Base-by-base conservation (phyloP, 345 rosid genomes). In the Lepidium aucheri region DNA sequence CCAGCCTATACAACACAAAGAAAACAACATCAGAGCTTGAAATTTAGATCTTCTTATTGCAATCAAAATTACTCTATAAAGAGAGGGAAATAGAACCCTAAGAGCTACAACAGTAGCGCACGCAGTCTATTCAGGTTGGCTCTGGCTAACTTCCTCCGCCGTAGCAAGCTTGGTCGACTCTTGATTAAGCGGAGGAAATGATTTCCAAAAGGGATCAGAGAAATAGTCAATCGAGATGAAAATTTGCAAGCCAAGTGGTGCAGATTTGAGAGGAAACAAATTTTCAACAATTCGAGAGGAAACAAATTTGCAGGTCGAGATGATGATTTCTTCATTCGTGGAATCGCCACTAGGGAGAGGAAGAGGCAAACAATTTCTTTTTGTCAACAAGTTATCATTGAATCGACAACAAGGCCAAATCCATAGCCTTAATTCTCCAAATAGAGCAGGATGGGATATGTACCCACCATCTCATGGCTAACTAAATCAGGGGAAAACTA, bases 151-250 rank as follows among this genome's bases (percentile, higher is more conserved):
- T 65, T 77, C 79, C 16, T 69, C 62, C 12, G 59, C 49, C 39
- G 78, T 30, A n/a, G 65, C 33, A 24, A 10, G 58, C 34, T 61
- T 67, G 2, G 53, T 1, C 0, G 69, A 68, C 32, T 61, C 47
- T 0, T 69, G 61, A 68, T 62, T 46, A 6, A 64, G 73, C 70
- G 79, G 60, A 70, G 85, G 56, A 56, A 61, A 40, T 9, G 78
- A 8, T 55, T 68, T 78, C 86, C 89, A 91, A 65, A 82, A 80
- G n/a, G 85, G 67, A 70, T 85, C 97, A 70, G 85, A 62, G 74
- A 86, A 80, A 76, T 91, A 94, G 63, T 85, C 97, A 24, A 74
- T 74, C 2, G 91, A 77, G 76, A 88, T 86, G 65, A n/a, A 75
- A 63, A 57, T 20, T 20, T 20, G 22, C 22, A 20, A 20, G 22